Percentiles rank a stretch among this genome's conserved stretches.
phyloP scores from a whole-genome alignment of 371 early-diverging fungal genomes.

The Mortierella sp. region DNA sequence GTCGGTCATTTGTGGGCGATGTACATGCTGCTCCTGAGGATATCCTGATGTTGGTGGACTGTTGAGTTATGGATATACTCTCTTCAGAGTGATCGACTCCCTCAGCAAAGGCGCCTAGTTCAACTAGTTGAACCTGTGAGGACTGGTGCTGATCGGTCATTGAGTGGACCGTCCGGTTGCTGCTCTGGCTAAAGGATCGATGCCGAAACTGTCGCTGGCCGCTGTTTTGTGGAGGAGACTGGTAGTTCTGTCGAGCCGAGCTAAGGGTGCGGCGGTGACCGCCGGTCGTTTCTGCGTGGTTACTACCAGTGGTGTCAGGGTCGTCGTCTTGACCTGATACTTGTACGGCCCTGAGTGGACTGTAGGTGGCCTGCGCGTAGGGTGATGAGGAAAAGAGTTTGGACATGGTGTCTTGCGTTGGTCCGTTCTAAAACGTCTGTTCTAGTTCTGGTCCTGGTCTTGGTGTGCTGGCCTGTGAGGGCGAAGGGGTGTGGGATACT shows the following conservation, averaged over 20 bases:
- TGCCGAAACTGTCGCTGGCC: conserved; percentile 23
- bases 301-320: conserved; percentile 13
- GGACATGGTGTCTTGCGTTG: conserved; percentile 15
- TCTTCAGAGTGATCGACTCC: conserved; percentile 19
- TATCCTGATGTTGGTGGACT: conserved; percentile 5
- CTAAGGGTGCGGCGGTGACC: background rate
- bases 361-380: conserved; percentile 38
- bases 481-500: too few species aligned
- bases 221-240: conserved; percentile 6
- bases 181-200: conserved; percentile 35
- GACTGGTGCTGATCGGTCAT: conserved; percentile 1
- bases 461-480: too few species aligned
- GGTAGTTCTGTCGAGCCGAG: background rate
- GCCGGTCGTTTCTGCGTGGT: background rate
- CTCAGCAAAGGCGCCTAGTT: conserved; percentile 12
- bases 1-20: background rate
- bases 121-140: background rate
- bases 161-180: conserved; percentile 15
- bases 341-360: conserved; percentile 27
- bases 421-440: too few species aligned
- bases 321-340: conserved; percentile 26
- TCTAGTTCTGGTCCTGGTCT: too few species aligned
- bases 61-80: background rate
- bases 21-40: conserved; percentile 1
- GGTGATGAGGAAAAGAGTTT: conserved; percentile 33